A percentile compares a stretch with the other conserved stretches of the same genome.
These are phyloP conservation scores for Pyrus communis DNA, from an alignment of 306 rosid genomes.

Conservation along the genomic window DNA sequence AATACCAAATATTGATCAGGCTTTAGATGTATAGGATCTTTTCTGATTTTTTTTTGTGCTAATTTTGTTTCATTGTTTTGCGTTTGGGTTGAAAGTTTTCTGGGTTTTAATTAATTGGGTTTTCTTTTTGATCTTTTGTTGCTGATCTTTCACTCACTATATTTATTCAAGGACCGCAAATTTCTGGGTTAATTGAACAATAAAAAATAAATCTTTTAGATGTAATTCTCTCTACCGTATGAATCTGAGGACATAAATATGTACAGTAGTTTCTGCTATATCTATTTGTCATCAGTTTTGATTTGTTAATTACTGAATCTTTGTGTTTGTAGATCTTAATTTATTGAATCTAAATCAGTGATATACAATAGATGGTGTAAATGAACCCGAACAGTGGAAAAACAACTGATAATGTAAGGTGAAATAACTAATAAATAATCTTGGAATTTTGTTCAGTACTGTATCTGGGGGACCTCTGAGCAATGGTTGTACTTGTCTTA, in stretches of 20 bases:
- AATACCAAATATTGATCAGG: background rate
- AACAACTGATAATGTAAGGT: background rate
- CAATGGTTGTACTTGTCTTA: background rate
- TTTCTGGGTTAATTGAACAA: background rate
- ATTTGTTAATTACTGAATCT: background rate
- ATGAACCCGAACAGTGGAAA: no score
- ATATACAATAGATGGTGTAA: background rate
- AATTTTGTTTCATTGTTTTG: background rate
- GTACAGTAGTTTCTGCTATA: background rate
- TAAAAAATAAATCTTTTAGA: no score
- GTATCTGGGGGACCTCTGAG: background rate
- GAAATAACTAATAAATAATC: slow-evolving; percentile 9
- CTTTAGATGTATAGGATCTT: background rate
- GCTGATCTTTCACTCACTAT: background rate
- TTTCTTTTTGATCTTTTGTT: background rate
- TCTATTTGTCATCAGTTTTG: background rate
- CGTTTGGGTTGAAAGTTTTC: background rate
- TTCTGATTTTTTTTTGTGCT: background rate
- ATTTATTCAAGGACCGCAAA: background rate
- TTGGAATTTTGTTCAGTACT: slow-evolving; percentile 26
- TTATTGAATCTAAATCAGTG: background rate
- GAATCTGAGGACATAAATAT: background rate
- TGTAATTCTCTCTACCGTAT: background rate
- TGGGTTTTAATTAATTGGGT: background rate
- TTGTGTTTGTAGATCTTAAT: background rate